Evolutionary conservation across 2,329 filamentous ascomycete species (phyloP).

Genomic region (Lachnellula arida): DNA sequence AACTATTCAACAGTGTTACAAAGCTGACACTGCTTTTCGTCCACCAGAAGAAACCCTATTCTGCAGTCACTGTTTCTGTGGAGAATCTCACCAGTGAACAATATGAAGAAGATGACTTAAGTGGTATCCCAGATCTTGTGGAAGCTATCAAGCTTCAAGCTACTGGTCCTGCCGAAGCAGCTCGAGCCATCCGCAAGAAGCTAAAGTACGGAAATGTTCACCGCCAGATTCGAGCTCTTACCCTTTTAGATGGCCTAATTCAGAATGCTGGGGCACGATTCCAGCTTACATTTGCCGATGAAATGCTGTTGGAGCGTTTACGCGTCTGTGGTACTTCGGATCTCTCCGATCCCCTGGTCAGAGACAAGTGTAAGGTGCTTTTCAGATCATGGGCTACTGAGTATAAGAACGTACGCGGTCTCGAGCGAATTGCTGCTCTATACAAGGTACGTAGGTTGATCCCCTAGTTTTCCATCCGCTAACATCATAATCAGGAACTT

Average conservation of each 20-base stretch:
- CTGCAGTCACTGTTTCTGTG: conserved; percentile 87
- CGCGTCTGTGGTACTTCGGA: conserved; percentile 82
- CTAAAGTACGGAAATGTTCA: conserved; percentile 97
- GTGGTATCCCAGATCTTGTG: conserved; percentile 88
- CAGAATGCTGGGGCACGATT: conserved; percentile 89
- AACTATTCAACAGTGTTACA: not conserved
- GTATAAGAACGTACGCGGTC: conserved; percentile 75
- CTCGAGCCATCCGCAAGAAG: conserved; percentile 92
- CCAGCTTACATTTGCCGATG: conserved; percentile 82
- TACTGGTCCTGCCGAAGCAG: conserved; percentile 82
- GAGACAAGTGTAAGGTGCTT: conserved; percentile 78
- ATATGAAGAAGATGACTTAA: conserved; percentile 85
- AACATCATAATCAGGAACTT: conserved; percentile 45
- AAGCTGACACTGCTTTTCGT: conserved; percentile 6
- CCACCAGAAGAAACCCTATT: conserved; percentile 75
- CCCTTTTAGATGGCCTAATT: conserved; percentile 86
- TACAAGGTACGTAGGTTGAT: conserved; percentile 50
- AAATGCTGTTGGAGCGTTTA: conserved; percentile 85
- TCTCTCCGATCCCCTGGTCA: conserved; percentile 80
- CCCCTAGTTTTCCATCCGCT: conserved; percentile 2
- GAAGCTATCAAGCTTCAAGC: conserved; percentile 89
- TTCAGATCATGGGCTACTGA: conserved; percentile 82
- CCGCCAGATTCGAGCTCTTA: conserved; percentile 81
- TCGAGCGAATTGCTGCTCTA: conserved; percentile 73
- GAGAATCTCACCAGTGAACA: conserved; percentile 86